Percentiles rank a stretch among this genome's conserved stretches.
phyloP scores from a whole-genome alignment of 106 monocot species.

The Dactylorhiza incarnata region DNA sequence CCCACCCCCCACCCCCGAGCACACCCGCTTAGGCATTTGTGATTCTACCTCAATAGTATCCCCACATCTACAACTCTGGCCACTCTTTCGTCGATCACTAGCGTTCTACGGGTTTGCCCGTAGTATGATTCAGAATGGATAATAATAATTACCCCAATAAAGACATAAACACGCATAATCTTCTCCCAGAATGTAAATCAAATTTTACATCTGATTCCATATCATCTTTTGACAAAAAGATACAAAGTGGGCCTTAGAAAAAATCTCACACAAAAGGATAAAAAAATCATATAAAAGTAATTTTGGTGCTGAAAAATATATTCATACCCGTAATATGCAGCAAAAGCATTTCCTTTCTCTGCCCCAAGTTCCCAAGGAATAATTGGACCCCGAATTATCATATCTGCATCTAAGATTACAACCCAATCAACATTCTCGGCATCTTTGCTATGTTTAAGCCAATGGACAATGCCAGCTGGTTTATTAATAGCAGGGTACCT shows the following conservation, averaged over 20 bases:
- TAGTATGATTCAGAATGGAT: neutral
- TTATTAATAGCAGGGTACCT: constrained; percentile 99
- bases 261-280: neutral
- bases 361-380: constrained; percentile 97
- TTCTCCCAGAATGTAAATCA: neutral
- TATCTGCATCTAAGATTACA: constrained; percentile 96
- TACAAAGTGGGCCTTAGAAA: neutral
- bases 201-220: constrained; percentile 2
- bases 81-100: no score
- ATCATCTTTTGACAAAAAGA: neutral
- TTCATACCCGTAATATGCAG: constrained; percentile 92
- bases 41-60: no score
- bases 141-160: constrained; percentile 1
- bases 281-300: neutral
- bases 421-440: constrained; percentile 95
- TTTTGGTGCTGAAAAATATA: constrained; percentile 2
- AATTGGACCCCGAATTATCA: constrained; percentile 88
- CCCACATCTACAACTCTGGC: no score
- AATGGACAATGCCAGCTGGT: constrained; percentile 89
- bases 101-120: no score
- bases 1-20: no score
- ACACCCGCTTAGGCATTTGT: no score
- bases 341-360: constrained; percentile 87
- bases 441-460: constrained; percentile 89
- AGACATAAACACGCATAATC: neutral